Conservation (phyloP, 345 rosid genomes). For the Reutealis trisperma region DNA sequence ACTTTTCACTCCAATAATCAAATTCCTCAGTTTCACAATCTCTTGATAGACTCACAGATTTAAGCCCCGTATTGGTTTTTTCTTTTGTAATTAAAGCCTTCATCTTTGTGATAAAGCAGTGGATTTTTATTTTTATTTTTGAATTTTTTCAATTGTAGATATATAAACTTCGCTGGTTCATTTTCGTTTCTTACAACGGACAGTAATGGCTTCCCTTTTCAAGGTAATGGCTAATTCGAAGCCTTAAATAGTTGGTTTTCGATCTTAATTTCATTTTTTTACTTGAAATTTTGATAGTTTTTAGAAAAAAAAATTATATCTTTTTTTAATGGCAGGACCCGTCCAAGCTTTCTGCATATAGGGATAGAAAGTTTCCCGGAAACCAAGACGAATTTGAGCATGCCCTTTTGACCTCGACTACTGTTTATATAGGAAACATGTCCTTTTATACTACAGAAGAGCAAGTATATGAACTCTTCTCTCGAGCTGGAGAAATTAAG, state of each 20-base stretch:
- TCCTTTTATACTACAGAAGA: constrained; percentile 97
- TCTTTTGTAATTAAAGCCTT: background rate
- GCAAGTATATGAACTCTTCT: constrained; percentile 93
- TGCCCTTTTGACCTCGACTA: constrained; percentile 61
- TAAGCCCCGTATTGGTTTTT: background rate
- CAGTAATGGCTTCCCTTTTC: constrained; percentile 68
- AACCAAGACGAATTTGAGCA: constrained; percentile 88
- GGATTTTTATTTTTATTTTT: too few relatives aligned
- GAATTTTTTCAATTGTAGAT: constrained; percentile 1
- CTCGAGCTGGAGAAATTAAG: constrained; percentile 93
- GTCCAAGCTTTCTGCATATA: constrained; percentile 76
- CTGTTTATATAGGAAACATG: constrained; percentile 89
- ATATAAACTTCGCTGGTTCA: background rate
- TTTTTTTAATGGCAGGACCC: constrained; percentile 53
- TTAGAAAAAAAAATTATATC: too few relatives aligned
- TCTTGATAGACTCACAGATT: background rate
- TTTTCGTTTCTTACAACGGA: background rate
- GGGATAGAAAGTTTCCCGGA: constrained; percentile 82
- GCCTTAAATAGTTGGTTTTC: background rate
- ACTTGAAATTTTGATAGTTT: background rate
- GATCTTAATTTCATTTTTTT: background rate
- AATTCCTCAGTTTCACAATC: background rate
- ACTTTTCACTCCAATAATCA: too few relatives aligned
- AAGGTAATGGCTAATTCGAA: constrained; percentile 44
- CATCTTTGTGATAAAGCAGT: background rate